Base-by-base conservation (phyloP, 805 yeast species). In the Wickerhamomyces canadensis region DNA sequence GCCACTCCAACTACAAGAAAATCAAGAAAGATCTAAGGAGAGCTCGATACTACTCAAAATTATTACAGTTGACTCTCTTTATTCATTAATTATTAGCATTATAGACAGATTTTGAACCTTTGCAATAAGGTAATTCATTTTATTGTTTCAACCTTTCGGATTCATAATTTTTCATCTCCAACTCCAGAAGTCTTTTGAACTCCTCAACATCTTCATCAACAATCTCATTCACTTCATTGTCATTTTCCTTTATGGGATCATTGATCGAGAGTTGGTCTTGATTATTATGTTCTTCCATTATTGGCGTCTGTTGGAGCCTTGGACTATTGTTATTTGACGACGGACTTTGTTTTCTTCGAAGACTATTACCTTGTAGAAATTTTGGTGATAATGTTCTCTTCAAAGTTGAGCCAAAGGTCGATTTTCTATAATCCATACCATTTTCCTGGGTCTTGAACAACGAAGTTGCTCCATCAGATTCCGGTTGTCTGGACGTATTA, bases 371-470 rank as follows among this genome's bases (percentile, higher is more conserved):
- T 9, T 29, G 32, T 16, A 48, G 36, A 22, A 50, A 43, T 19
- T 35, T 34, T 14, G 56, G 56, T 4, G 56, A 52, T 3, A 52
- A 27, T 1, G 51, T 40, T 40, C 56, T 39, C 31, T 45, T 50
- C 27, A 52, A 34, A 9, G 43, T 25, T 2, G 45, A 15, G n/a
- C 47, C 34, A n/a, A 44, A 36, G 1, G 36, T 34, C 18, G 32
- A 29, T 12, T 36, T 41, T 23, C 43, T 31, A 26, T 43, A 39
- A n/a, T 43, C 47, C 8, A 30, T 25, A 13, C 26, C 28, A 14
- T 24, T 15, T 12, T 7, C 15, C 13, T 17, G 27, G 35, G 16
- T 41, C 33, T 14, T 40, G 42, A 12, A 37, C 40, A 9, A 29
- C 15, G 33, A 15, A 9, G 19, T 30, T 12, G 19, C 27, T 22